These are phyloP conservation scores for Trichoderma simmonsii DNA, from an alignment of 2,329 filamentous ascomycete genomes.

Conservation along the genomic window DNA sequence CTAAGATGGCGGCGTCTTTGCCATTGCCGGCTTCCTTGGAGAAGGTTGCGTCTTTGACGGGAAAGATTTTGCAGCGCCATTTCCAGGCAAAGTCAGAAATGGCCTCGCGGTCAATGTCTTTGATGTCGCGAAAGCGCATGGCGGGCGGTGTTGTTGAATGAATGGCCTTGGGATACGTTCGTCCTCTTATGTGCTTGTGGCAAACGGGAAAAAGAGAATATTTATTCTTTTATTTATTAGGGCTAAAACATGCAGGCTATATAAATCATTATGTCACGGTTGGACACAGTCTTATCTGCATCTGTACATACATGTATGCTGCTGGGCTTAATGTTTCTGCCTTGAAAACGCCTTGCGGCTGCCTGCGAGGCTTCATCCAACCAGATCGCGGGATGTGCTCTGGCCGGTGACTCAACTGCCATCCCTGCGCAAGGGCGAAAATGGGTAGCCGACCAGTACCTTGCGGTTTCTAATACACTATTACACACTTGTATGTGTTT, in stretches of 20 bases:
- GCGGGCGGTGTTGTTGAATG: not conserved
- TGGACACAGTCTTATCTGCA: not conserved
- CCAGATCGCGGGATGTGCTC: not conserved
- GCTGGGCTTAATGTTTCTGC: not conserved
- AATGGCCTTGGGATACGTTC: not conserved
- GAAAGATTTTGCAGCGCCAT: slow-evolving; percentile 32
- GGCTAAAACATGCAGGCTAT: not conserved
- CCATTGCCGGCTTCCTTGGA: slow-evolving; percentile 19
- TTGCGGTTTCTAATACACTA: not conserved
- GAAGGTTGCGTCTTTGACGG: slow-evolving; percentile 22
- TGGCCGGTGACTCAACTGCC: slow-evolving; percentile 11
- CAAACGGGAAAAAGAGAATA: not conserved
- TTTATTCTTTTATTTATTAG: not conserved
- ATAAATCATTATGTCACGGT: not conserved
- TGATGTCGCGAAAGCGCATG: slow-evolving; percentile 10
- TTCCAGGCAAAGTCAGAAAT: slow-evolving; percentile 32
- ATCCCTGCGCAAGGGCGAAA: not conserved
- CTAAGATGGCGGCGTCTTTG: slow-evolving; percentile 1
- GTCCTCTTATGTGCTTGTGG: not conserved
- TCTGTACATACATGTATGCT: not conserved
- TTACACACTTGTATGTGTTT: not conserved
- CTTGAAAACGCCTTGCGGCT: slow-evolving; percentile 12
- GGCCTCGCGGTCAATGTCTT: slow-evolving; percentile 21
- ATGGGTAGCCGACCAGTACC: not conserved
- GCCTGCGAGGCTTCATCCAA: slow-evolving; percentile 14